Conservation (phyloP, 1,139 yeast genomes). For the Diutina pseudorugosa region DNA sequence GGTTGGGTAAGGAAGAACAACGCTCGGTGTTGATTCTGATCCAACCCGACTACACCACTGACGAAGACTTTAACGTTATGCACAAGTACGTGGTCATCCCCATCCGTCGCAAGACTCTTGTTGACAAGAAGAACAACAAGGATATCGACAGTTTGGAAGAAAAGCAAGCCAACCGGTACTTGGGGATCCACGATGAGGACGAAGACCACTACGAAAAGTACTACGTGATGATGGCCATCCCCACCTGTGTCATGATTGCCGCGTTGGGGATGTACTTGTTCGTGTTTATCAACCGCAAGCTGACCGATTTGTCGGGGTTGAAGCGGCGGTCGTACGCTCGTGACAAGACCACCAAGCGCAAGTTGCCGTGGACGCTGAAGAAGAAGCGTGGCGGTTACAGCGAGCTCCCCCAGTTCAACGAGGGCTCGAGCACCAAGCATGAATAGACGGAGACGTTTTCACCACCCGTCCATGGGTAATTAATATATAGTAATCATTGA, state of each 20-base stretch:
- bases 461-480: neutral
- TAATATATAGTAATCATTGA: neutral
- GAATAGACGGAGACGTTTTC: neutral
- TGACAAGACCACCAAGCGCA: neutral
- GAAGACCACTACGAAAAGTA: constrained; percentile 55
- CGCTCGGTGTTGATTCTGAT: constrained; percentile 45
- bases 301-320: constrained; percentile 20
- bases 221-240: constrained; percentile 53
- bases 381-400: neutral
- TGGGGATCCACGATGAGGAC: constrained; percentile 36
- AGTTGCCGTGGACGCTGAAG: constrained; percentile 4
- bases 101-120: constrained; percentile 45
- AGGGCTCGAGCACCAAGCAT: neutral
- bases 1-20: constrained; percentile 39
- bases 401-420: neutral
- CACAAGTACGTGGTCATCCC: constrained; percentile 43
- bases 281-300: constrained; percentile 35
- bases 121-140: constrained; percentile 43
- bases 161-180: constrained; percentile 17
- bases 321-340: neutral
- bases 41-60: constrained; percentile 57
- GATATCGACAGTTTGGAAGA: constrained; percentile 36
- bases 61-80: constrained; percentile 49
- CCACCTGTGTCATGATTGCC: constrained; percentile 55
- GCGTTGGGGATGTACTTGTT: constrained; percentile 54